Base-by-base conservation (phyloP, 352 stramenopile genomes). In the Pythium brachiatum region DNA sequence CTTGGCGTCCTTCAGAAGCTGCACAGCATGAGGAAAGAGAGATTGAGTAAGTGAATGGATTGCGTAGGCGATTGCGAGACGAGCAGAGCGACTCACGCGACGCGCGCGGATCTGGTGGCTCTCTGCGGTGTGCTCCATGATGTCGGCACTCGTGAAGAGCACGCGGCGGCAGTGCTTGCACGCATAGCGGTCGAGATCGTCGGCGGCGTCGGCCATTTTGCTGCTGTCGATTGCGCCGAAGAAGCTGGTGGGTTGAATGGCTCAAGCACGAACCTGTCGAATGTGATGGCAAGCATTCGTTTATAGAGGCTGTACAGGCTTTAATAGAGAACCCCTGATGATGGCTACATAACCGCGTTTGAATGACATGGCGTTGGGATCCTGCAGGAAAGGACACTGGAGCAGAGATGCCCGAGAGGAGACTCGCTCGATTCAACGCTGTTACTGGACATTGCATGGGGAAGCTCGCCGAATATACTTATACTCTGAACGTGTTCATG, bases 1-100 rank as follows among this genome's bases (percentile, higher is more conserved):
- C 60, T 80, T 81, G n/a, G 79, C 60, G 61, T 93, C 83, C 56
- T 93, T 93, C 26, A 89, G 63, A 68, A 79, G 87, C 75, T 88
- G 15, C 26, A n/a, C n/a, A n/a, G n/a, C n/a, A n/a, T n/a, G n/a
- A n/a, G n/a, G n/a, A n/a, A n/a, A n/a, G n/a, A n/a, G n/a, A n/a
- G n/a, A n/a, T n/a, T n/a, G n/a, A n/a, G n/a, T n/a, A n/a, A 38
- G 23, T 39, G 12, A 54, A 13, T 5, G 12, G 21, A 39, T 6
- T 38, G 23, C 26, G 9, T 1, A 7, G 13, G 25, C 26, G 18
- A 27, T 53, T n/a, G 15, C 25, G 38, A 46, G 11, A 51, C 31
- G 1, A 31, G 41, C 12, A 7, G 1, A 2, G 25, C 36, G 16
- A 63, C 55, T 50, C 62, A 88, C 78, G 32, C 76, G 74, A 29